Conservation (phyloP, 371 early-diverging fungal species). For the Mucor saturninus region DNA sequence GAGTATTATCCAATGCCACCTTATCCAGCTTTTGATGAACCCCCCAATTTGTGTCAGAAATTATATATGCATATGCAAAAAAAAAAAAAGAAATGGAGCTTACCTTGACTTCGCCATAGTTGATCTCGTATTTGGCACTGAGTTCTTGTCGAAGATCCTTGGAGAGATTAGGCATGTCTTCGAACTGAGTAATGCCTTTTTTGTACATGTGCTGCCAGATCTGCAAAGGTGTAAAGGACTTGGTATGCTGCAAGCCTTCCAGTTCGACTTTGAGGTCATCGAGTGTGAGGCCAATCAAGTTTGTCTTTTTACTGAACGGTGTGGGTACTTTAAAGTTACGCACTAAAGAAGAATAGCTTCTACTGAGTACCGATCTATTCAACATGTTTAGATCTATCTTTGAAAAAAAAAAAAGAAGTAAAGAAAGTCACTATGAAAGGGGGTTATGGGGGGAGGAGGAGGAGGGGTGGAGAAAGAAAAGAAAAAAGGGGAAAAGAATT, state of each 20-base stretch:
- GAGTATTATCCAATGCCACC: slow-evolving; percentile 61
- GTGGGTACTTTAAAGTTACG: slow-evolving; percentile 19
- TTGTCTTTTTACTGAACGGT: slow-evolving; percentile 38
- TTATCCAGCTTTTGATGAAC: slow-evolving; percentile 32
- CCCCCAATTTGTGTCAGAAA: too few relatives aligned
- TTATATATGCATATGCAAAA: neutral
- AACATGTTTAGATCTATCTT: neutral
- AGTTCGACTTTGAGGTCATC: slow-evolving; percentile 47
- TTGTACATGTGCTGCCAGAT: slow-evolving; percentile 71
- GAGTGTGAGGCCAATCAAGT: slow-evolving; percentile 53
- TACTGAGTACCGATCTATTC: neutral
- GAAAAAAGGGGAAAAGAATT: too few relatives aligned
- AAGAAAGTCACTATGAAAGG: too few relatives aligned
- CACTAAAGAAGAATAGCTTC: slow-evolving; percentile 9
- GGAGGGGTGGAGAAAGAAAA: too few relatives aligned
- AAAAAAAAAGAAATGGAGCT: neutral
- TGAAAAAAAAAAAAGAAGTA: neutral
- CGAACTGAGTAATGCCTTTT: slow-evolving; percentile 61
- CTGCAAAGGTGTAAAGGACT: slow-evolving; percentile 61
- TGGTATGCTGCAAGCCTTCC: slow-evolving; percentile 30
- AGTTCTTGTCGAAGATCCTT: slow-evolving; percentile 56
- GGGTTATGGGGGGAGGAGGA: too few relatives aligned
- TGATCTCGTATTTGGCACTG: slow-evolving; percentile 53
- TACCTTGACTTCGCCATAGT: slow-evolving; percentile 69
- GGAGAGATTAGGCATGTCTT: slow-evolving; percentile 71